Evolutionary conservation across 352 stramenopile species (phyloP), one percentile per base, ranked within the genome.

Genomic region (Phytophthora pinifolia): DNA sequence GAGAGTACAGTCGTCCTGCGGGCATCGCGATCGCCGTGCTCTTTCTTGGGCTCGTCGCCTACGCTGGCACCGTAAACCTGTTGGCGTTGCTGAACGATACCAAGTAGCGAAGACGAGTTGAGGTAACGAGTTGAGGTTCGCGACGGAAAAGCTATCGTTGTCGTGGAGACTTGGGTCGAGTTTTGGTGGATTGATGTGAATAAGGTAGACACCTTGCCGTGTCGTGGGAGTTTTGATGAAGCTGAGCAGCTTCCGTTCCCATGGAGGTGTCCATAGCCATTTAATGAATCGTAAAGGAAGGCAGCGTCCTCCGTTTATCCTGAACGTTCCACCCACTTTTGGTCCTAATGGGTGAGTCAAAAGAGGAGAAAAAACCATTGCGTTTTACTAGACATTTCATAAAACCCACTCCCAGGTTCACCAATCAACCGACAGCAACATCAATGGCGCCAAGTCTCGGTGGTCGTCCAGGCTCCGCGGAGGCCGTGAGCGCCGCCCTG

Each of bases 31-130:
- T 87, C 30, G 42, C 50, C 6, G 22, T 58, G 33, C 33, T 86
- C 14, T 82, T 86, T 50, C 48, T 77, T 32, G 70, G 50, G 5
- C 72, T 86, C 15, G 55, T 76, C 25, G 33, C 56, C 8, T 86
- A 79, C 31, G 69, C 70, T 18, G 67, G 54, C 1, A 74, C 49
- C 1, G 65, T 86, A 13, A 83, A 86, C 42, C 34, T 86, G 4
- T 32, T 77, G 33, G 67, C 57, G 29, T 35, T 77, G 25, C 20
- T 74, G 38, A 74, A 70, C n/a, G 45, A 67, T 30, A 70, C 60
- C 17, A 67, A 62, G 15, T 67, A 51, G n/a, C n/a, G n/a, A n/a
- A n/a, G n/a, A n/a, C n/a, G n/a, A n/a, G n/a, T n/a, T n/a, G n/a
- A n/a, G n/a, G n/a, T n/a, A n/a, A n/a, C n/a, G n/a, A n/a, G n/a